Evolutionary conservation across 2,329 filamentous ascomycete species (phyloP).

Genomic region (Penicillium paneum): DNA sequence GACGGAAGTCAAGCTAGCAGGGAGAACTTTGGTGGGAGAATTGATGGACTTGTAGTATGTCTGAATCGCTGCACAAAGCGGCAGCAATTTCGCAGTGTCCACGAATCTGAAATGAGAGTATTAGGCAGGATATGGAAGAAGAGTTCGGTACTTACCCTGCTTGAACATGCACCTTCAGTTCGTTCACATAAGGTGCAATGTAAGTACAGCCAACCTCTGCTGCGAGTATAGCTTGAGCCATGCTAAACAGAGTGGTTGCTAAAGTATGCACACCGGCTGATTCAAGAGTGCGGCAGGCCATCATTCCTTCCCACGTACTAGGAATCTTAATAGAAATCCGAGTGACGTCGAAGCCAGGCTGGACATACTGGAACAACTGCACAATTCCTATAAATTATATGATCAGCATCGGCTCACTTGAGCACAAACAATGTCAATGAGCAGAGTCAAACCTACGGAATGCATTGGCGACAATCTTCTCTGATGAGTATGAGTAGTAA

Average conservation of each 20-base stretch:
- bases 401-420: not conserved
- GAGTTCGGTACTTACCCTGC: constrained; percentile 21
- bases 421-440: not conserved
- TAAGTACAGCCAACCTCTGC: constrained; percentile 58
- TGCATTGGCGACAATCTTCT: constrained; percentile 52
- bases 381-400: constrained; percentile 46
- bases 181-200: constrained; percentile 64
- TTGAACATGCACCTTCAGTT: constrained; percentile 61
- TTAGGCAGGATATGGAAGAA: not conserved
- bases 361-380: constrained; percentile 47
- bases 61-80: constrained; percentile 53
- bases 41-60: constrained; percentile 48
- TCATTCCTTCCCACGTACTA: constrained; percentile 61
- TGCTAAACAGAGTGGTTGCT: constrained; percentile 61
- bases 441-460: constrained; percentile 40
- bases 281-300: constrained; percentile 57
- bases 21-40: constrained; percentile 50
- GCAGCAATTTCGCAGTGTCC: constrained; percentile 38
- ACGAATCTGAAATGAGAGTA: constrained; percentile 18
- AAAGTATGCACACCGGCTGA: constrained; percentile 55
- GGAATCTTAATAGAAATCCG: constrained; percentile 64
- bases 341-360: constrained; percentile 44
- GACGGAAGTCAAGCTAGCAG: constrained; percentile 56
- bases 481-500: constrained; percentile 51
- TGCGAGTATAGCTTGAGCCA: constrained; percentile 59